Conservation (phyloP, 306 rosid genomes). For the Albizia julibrissin region DNA sequence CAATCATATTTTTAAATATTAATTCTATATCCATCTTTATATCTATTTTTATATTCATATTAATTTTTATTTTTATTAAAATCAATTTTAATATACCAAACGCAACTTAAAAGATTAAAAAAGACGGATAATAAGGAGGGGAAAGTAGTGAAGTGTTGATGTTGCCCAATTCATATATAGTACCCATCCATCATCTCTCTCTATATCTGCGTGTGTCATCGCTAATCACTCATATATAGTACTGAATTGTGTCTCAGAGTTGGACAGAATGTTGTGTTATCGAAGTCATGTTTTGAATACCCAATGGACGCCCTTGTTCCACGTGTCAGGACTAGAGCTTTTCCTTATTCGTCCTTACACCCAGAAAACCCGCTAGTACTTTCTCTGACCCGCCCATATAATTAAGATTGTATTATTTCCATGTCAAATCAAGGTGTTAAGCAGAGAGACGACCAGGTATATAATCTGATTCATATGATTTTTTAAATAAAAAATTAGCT, state of each 20-base stretch:
- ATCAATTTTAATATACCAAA: too few relatives aligned
- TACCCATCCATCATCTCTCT: slow-evolving; percentile 28
- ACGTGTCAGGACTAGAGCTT: slow-evolving; percentile 63
- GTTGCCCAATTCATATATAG: slow-evolving; percentile 49
- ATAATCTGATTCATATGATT: not conserved
- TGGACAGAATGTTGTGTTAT: slow-evolving; percentile 6
- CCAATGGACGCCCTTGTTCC: slow-evolving; percentile 36
- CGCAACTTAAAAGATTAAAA: slow-evolving; percentile 20
- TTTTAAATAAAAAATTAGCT: not conserved
- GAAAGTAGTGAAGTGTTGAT: not conserved
- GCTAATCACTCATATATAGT: not conserved
- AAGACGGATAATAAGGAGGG: slow-evolving; percentile 1
- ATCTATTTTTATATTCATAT: too few relatives aligned
- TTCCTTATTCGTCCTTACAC: slow-evolving; percentile 72
- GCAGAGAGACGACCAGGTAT: too few relatives aligned
- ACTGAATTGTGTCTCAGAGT: not conserved
- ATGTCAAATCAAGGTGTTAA: too few relatives aligned
- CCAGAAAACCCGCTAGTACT: slow-evolving; percentile 87
- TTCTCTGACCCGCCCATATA: slow-evolving; percentile 55
- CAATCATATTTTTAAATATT: too few relatives aligned
- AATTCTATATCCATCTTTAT: too few relatives aligned
- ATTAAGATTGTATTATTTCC: slow-evolving; percentile 28
- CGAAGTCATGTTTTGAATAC: slow-evolving; percentile 40
- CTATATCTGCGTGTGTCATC: not conserved
- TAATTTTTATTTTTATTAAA: too few relatives aligned